Percentiles rank a stretch among this genome's conserved stretches.
Evolutionary conservation across 345 rosid genomes (phyloP).

Genomic region (Lumnitzera racemosa): DNA sequence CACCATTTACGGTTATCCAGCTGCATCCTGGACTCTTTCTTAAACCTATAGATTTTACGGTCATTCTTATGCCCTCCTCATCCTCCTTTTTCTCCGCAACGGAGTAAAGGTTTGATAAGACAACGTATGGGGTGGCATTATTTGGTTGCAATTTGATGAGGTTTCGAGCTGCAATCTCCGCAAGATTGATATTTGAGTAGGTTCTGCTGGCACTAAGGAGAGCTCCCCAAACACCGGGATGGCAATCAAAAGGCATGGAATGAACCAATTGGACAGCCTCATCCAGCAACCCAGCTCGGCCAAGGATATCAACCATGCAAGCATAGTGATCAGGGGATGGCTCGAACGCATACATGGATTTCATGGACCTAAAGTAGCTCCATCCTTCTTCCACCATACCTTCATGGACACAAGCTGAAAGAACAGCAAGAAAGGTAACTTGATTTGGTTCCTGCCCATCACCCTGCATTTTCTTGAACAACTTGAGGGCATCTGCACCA

Average conservation of each 20-base stretch:
- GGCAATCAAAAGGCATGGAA: slow-evolving; percentile 50
- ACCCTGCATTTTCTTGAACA: slow-evolving; percentile 41
- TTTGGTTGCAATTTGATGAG: slow-evolving; percentile 58
- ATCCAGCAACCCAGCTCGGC: slow-evolving; percentile 60
- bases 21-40: slow-evolving; percentile 79
- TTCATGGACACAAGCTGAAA: slow-evolving; percentile 69
- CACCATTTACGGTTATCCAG: slow-evolving; percentile 46
- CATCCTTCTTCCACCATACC: slow-evolving; percentile 62
- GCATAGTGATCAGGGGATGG: slow-evolving; percentile 71
- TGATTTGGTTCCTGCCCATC: slow-evolving; percentile 46
- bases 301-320: slow-evolving; percentile 75
- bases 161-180: slow-evolving; percentile 54
- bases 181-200: slow-evolving; percentile 48
- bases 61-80: slow-evolving; percentile 33
- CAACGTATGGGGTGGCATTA: slow-evolving; percentile 62
- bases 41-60: slow-evolving; percentile 37
- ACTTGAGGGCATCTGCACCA: slow-evolving; percentile 43
- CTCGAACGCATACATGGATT: slow-evolving; percentile 32
- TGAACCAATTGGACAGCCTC: slow-evolving; percentile 48
- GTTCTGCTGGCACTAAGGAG: slow-evolving; percentile 58
- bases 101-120: slow-evolving; percentile 52
- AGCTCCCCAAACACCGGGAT: slow-evolving; percentile 85
- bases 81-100: slow-evolving; percentile 33
- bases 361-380: slow-evolving; percentile 55
- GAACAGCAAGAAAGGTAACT: slow-evolving; percentile 59